Percentiles rank a stretch among this genome's conserved stretches.
phyloP scores from a whole-genome alignment of 2,329 filamentous ascomycete species.

The Alternaria panax region DNA sequence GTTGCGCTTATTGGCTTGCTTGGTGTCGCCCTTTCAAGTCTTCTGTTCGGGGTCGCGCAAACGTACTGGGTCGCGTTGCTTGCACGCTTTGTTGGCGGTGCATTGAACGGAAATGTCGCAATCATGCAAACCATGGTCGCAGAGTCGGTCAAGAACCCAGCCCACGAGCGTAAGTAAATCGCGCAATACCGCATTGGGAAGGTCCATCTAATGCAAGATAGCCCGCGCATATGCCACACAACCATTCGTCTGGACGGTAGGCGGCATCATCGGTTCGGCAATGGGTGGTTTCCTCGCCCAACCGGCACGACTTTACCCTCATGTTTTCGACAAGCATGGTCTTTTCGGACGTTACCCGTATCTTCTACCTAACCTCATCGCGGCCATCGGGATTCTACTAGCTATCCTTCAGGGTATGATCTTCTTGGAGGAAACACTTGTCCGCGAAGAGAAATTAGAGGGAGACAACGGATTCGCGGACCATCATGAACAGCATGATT shows the following conservation, averaged over 20 bases:
- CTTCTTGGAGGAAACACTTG: slow-evolving; percentile 78
- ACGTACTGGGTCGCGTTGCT: slow-evolving; percentile 85
- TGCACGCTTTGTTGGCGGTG: slow-evolving; percentile 78
- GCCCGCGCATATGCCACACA: slow-evolving; percentile 88
- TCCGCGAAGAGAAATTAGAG: slow-evolving; percentile 42
- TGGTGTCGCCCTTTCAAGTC: slow-evolving; percentile 82
- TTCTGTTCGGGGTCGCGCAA: slow-evolving; percentile 80
- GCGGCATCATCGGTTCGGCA: slow-evolving; percentile 83
- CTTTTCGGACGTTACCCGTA: slow-evolving; percentile 84
- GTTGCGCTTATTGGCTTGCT: slow-evolving; percentile 63
- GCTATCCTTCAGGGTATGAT: slow-evolving; percentile 82
- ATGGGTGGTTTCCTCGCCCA: slow-evolving; percentile 88
- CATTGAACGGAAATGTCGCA: slow-evolving; percentile 90
- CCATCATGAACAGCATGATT: slow-evolving; percentile 24
- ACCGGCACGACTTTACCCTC: slow-evolving; percentile 77
- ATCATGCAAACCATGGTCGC: slow-evolving; percentile 93
- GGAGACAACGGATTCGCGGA: slow-evolving; percentile 44
- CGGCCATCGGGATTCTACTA: slow-evolving; percentile 74
- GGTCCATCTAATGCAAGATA: slow-evolving; percentile 45
- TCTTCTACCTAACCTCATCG: slow-evolving; percentile 86
- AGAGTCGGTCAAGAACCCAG: slow-evolving; percentile 86
- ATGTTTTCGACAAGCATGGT: slow-evolving; percentile 69
- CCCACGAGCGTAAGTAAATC: slow-evolving; percentile 77
- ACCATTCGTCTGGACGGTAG: slow-evolving; percentile 92
- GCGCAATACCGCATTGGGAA: neutral